Evolutionary conservation across 352 stramenopile species (phyloP), one percentile per base, ranked within the genome.

Genomic region (Phytophthora multivora): DNA sequence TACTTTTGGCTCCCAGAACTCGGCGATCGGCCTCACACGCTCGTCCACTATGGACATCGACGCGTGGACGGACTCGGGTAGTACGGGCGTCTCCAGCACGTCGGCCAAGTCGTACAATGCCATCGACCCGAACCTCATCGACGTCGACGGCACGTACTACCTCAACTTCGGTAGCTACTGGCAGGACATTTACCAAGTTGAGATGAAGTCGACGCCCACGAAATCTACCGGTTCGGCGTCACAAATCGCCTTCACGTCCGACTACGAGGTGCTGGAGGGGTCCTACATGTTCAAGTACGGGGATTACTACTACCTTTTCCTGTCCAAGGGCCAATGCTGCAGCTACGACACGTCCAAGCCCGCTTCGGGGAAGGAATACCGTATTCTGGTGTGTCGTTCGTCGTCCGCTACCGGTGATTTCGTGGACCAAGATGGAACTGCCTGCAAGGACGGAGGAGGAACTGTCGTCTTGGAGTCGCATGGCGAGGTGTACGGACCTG

Each of bases 251-350:
- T 69, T 61, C 21, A 66, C 59, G 9, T 73, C 64, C 1, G 55
- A 73, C 47, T 63, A 63, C 30, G 51, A 73, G 38, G 64, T 63
- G 12, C 46, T 79, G 31, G 75, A 83, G 52, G 75, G 59, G 2
- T 28, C 64, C 2, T 80, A 73, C 58, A 56, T 81, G 51, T 84
- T 84, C 59, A 47, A 67, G 42, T 57, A 70, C 35, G 67, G 66
- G 2, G 30, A 31, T 46, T 81, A 62, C 43, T 81, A 75, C 58
- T 84, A 84, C 36, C 63, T 84, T 12, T 83, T 84, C 64, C 60
- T 61, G 21, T 81, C 75, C 11, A 64, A 81, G 35, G 72, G 66
- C 0, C 40, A 69, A 26, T 81, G 75, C 42, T 84, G 71, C 46
- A 43, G 66, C 26, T 74, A 71, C 31, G 60, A 71, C 38, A 64